Evolutionary conservation across 2,329 filamentous ascomycete species (phyloP).

Genomic region (Beauveria sp.): DNA sequence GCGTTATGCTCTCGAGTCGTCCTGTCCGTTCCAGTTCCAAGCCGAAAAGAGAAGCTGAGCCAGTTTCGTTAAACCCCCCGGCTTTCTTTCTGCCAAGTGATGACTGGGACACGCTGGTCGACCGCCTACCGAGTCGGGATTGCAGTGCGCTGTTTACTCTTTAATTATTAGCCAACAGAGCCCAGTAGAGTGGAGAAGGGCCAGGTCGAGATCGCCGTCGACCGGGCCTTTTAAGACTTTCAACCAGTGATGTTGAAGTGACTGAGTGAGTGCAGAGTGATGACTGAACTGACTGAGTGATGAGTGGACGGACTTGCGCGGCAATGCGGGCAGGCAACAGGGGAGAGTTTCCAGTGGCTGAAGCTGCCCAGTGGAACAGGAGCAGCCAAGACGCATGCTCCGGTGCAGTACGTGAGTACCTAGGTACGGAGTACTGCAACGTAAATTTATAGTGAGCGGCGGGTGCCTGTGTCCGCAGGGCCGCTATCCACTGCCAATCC

Average conservation of each 20-base stretch:
- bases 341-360: background rate
- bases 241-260: background rate
- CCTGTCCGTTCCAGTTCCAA: background rate
- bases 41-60: background rate
- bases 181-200: background rate
- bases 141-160: background rate
- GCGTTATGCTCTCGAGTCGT: background rate
- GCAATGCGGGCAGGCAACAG: background rate
- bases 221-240: background rate
- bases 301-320: background rate
- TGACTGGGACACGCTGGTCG: background rate
- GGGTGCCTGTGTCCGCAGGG: background rate
- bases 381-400: background rate
- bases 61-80: background rate
- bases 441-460: background rate
- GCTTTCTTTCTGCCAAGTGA: background rate
- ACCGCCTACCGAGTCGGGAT: slow-evolving; percentile 3
- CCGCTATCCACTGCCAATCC: background rate
- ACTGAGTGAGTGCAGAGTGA: too few species aligned
- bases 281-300: background rate
- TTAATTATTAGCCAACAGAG: too few species aligned
- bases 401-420: too few species aligned
- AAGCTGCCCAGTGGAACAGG: background rate
- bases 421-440: background rate
- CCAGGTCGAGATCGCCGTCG: background rate